These are phyloP conservation scores for Rossbeevera mucosa DNA, from an alignment of 768 basidiomycete species.

Conservation along the genomic window DNA sequence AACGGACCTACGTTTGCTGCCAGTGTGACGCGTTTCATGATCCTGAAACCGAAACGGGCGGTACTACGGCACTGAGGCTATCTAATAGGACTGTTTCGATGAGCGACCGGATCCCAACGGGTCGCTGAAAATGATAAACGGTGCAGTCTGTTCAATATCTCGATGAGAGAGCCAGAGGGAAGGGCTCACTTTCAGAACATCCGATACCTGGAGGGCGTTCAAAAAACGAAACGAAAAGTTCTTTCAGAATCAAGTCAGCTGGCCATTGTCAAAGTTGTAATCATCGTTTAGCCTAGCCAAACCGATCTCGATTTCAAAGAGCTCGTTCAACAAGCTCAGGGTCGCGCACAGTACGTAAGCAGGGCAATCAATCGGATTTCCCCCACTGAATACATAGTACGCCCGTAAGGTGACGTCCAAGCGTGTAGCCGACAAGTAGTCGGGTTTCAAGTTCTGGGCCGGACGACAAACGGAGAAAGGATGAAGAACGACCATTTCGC, in stretches of 20 bases:
- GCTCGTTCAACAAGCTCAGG: neutral
- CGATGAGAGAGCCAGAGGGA: too few species aligned
- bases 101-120: neutral
- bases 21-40: neutral
- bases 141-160: too few species aligned
- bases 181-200: too few species aligned
- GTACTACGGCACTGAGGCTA: too few species aligned
- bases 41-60: neutral
- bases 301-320: neutral
- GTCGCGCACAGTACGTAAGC: neutral
- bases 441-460: neutral
- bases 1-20: too few species aligned
- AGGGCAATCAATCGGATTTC: neutral
- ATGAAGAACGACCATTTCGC: neutral
- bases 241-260: too few species aligned
- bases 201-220: too few species aligned
- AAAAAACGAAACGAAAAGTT: too few species aligned
- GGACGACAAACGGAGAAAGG: neutral
- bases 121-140: neutral
- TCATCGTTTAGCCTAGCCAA: too few species aligned
- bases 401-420: neutral
- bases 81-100: neutral
- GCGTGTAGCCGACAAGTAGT: neutral
- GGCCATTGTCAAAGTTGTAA: too few species aligned
- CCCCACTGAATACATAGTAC: neutral